Conservation (phyloP, 257 asterid species). For the Ajuga chamaepitys region DNA sequence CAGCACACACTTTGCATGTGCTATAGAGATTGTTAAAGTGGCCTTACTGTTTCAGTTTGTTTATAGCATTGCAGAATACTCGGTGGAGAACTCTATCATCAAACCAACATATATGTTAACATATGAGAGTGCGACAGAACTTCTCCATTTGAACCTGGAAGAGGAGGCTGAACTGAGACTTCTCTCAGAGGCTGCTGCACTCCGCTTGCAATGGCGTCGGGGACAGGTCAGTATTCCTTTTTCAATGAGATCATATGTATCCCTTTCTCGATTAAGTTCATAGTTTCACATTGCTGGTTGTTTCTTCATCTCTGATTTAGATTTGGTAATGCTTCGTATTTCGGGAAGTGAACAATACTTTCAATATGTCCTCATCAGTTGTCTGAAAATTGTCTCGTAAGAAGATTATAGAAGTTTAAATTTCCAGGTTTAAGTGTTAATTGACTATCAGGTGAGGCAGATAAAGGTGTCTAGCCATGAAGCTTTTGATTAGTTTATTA, state of each 20-base stretch:
- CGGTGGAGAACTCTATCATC: constrained; percentile 79
- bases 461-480: constrained; percentile 6
- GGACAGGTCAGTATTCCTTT: constrained; percentile 52
- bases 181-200: constrained; percentile 86
- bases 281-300: constrained; percentile 2
- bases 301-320: neutral
- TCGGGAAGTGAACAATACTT: neutral
- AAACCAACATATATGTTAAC: constrained; percentile 96
- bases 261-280: constrained; percentile 4
- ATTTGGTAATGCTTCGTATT: neutral
- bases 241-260: neutral
- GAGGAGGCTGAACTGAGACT: constrained; percentile 84
- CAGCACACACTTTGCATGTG: neutral
- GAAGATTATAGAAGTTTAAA: neutral
- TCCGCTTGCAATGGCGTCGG: constrained; percentile 79
- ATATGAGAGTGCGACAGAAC: constrained; percentile 95
- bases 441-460: constrained; percentile 1
- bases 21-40: neutral
- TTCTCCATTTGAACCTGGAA: constrained; percentile 80
- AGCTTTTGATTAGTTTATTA: neutral
- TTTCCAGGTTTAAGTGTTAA: constrained; percentile 2
- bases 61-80: constrained; percentile 84
- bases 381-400: neutral
- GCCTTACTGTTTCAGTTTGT: constrained; percentile 26
- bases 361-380: neutral